Evolutionary conservation across 1,284 basidiomycete species (phyloP).

Genomic region (Coniferiporia sulphurascens): DNA sequence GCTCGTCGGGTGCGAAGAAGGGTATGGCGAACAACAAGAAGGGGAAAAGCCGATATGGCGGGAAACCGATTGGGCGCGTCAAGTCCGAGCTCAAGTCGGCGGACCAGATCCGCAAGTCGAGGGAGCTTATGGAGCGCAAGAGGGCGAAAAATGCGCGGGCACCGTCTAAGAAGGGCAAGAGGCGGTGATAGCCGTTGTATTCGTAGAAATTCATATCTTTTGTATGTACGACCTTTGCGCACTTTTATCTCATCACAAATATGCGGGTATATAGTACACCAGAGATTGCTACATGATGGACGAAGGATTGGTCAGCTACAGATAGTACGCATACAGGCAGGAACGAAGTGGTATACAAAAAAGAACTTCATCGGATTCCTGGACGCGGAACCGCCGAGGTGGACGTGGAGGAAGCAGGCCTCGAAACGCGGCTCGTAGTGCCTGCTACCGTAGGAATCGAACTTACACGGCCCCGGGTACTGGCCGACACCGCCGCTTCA

Average conservation of each 20-base stretch:
- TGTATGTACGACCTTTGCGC: not conserved
- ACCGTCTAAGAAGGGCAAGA: constrained; percentile 44
- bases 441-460: not conserved
- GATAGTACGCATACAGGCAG: not conserved
- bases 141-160: constrained; percentile 73
- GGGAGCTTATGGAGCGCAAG: constrained; percentile 56
- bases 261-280: not conserved
- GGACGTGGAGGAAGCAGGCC: constrained; percentile 9
- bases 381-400: constrained; percentile 3
- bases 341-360: not conserved
- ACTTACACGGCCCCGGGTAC: not conserved
- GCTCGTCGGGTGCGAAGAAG: constrained; percentile 20
- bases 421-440: constrained; percentile 5
- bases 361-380: constrained; percentile 1
- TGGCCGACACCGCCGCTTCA: not conserved
- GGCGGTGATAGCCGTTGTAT: constrained; percentile 21
- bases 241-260: not conserved
- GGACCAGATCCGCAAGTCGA: constrained; percentile 77
- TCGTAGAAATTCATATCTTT: not conserved
- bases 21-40: constrained; percentile 27
- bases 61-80: constrained; percentile 57
- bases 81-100: constrained; percentile 79
- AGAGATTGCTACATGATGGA: not conserved
- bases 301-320: not conserved
- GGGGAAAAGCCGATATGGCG: constrained; percentile 44